Conservation (phyloP, 108 stramenopile genomes). For the Poteriospumella lacustris region DNA sequence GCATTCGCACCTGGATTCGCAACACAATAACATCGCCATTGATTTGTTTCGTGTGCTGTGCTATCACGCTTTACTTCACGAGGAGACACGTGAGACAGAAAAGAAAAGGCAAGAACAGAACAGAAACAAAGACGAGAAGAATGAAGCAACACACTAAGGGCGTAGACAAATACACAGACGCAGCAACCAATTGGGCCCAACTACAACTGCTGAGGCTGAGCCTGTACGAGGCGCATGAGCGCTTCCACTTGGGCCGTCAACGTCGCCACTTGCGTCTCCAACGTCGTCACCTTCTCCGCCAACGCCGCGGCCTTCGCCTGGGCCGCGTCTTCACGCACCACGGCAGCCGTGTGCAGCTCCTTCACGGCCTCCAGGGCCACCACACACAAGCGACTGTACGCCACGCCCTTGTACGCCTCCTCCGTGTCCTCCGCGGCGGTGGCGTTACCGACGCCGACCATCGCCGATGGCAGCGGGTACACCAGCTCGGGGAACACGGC, state of each 20-base stretch:
- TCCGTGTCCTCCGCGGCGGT: conserved; percentile 27
- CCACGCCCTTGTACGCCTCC: conserved; percentile 35
- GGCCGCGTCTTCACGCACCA: neutral
- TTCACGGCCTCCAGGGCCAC: conserved; percentile 49
- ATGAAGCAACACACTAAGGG: too few species aligned
- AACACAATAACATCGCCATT: too few species aligned
- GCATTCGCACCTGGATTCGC: too few species aligned
- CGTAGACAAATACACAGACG: neutral
- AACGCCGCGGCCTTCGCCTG: neutral
- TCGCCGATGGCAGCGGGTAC: neutral
- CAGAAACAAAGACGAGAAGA: too few species aligned
- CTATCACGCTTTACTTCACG: too few species aligned
- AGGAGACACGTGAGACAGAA: too few species aligned
- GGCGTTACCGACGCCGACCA: too few species aligned
- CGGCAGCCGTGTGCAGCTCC: neutral
- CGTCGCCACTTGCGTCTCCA: neutral
- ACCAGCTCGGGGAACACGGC: conserved; percentile 56
- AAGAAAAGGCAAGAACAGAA: too few species aligned
- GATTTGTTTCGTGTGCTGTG: too few species aligned
- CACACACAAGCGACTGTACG: conserved; percentile 43
- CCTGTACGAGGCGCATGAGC: neutral
- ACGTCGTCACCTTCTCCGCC: too few species aligned
- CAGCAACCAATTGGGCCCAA: too few species aligned
- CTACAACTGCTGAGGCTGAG: too few species aligned
- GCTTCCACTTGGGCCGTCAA: neutral